A percentile compares a stretch with the other conserved stretches of the same genome.
Evolutionary conservation across 371 early-diverging fungal species (phyloP).

Genomic region (Mortierella sp.): DNA sequence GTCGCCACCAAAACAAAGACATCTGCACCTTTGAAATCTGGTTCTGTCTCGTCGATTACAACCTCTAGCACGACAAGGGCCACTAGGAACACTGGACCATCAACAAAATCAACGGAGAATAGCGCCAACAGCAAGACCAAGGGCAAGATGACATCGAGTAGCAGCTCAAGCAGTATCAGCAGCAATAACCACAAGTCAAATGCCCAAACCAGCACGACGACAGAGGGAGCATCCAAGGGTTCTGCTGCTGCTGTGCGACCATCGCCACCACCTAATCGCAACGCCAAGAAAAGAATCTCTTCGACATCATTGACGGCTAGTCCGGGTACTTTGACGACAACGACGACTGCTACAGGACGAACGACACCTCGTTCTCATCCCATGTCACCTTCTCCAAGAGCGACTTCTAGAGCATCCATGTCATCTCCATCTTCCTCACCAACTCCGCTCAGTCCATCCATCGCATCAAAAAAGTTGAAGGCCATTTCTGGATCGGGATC

Average conservation of each 20-base stretch:
- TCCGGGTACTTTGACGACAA: not conserved
- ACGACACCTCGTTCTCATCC: constrained; percentile 10
- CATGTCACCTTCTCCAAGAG: constrained; percentile 1
- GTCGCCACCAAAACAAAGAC: constrained; percentile 20
- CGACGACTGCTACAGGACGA: not conserved
- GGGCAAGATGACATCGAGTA: not conserved
- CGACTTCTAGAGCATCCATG: constrained; percentile 3
- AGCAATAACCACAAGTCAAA: not conserved
- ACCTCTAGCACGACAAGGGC: not conserved
- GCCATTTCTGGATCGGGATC: constrained; percentile 9
- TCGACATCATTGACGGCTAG: not conserved
- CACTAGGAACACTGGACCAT: not conserved
- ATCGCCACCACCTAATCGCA: not conserved
- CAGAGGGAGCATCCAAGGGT: not conserved
- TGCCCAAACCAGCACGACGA: not conserved
- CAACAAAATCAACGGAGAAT: not conserved
- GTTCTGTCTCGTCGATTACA: not conserved
- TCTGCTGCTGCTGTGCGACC: not conserved
- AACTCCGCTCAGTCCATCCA: constrained; percentile 5
- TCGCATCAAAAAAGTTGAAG: constrained; percentile 10
- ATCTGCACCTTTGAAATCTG: not conserved
- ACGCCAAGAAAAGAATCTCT: not conserved
- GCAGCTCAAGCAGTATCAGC: constrained; percentile 1
- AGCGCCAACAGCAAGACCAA: not conserved
- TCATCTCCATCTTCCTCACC: not conserved